Evolutionary conservation across 345 rosid species (phyloP).

Genomic region (Mercurialis annua): DNA sequence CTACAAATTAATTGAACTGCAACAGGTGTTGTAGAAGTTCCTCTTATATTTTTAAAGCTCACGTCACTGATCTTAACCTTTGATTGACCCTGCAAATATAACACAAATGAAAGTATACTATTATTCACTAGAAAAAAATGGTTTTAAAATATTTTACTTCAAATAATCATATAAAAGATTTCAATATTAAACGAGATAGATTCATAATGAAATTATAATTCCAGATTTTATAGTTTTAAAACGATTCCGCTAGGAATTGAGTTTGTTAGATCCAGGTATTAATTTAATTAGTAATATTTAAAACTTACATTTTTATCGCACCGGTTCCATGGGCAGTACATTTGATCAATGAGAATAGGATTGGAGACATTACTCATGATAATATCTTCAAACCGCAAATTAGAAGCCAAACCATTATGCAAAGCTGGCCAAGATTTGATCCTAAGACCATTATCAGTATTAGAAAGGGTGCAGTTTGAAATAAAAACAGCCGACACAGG

Average conservation of each 20-base stretch:
- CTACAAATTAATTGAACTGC: not conserved
- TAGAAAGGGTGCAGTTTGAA: not conserved
- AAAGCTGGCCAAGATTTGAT: not conserved
- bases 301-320: not conserved
- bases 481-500: not conserved
- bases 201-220: no score
- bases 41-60: not conserved
- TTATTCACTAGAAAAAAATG: no score
- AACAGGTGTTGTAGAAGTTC: not conserved
- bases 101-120: not conserved
- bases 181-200: no score
- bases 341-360: not conserved
- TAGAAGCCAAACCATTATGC: not conserved
- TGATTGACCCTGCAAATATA: not conserved
- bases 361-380: not conserved
- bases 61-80: not conserved
- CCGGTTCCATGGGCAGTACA: not conserved
- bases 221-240: no score
- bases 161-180: no score
- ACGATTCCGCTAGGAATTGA: no score
- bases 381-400: not conserved
- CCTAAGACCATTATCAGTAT: constrained; percentile 1
- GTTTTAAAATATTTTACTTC: no score
- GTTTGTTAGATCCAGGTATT: no score
- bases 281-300: not conserved